Base-by-base conservation (phyloP, 75 land plant species). In the Chamaecyparis obtusa region DNA sequence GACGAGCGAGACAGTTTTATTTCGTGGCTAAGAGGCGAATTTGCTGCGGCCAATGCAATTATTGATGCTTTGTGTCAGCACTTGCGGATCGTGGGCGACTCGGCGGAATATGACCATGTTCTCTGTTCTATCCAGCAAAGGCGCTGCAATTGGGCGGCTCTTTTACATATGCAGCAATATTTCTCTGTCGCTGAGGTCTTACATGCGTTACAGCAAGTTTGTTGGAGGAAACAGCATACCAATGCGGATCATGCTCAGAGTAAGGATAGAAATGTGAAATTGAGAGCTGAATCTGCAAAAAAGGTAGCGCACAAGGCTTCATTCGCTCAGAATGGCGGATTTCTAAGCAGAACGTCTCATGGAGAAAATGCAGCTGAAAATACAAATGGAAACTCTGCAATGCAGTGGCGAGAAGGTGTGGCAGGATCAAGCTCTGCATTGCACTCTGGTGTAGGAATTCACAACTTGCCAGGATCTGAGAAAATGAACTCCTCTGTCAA, bases 21-120 rank as follows among this genome's bases (percentile, higher is more conserved):
- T 21, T 86, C 88, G 7, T 96, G 97, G 97, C 83, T 96, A 44
- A 72, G 95, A 39, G 88, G 92, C 9, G 96, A 96, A 87, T 96
- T 96, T 51, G 96, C 97, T 3, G 97, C 97, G 33, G 94, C 97
- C 7, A 96, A 96, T 88, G 97, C 97, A 11, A 96, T 96, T 24
- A 94, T 96, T 1, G 97, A 96, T 77, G 17, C 93, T 9, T 83
- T 96, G 41, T 91, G 96, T 67, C 90, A 94, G n/a, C 97, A 96
- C 83, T 87, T 96, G 84, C 88, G 92, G 83, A 60, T 41, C 16
- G 87, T 86, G 3, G 93, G 94, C 11, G 92, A 89, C 77, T 91
- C 94, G 0, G 94, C 93, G 77, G 96, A 95, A 91, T 96, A 95
- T 79, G 96, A 95, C 37, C 51, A 48, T 3, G 95, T 90, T 11